A percentile compares a stretch with the other conserved stretches of the same genome.
phyloP scores from a whole-genome alignment of 1,284 basidiomycete genomes.

The Ceratorhiza oryzae-sativae region DNA sequence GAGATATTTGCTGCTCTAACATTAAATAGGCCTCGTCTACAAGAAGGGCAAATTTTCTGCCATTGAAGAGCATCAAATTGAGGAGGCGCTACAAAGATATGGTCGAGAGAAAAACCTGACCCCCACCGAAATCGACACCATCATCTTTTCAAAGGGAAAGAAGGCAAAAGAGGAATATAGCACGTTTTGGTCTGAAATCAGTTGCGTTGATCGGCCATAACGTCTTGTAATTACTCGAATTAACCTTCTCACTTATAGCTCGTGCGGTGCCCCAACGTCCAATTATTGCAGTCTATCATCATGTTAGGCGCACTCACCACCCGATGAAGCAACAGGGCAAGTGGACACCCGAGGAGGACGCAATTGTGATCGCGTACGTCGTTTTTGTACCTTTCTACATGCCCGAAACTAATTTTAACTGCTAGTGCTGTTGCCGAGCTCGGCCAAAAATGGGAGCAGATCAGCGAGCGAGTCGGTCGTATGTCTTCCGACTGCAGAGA shows the following conservation, averaged over 20 bases:
- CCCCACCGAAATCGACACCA: conserved; percentile 48
- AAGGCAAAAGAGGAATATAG: conserved; percentile 60
- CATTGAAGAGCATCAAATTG: conserved; percentile 71
- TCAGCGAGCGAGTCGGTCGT: conserved; percentile 70
- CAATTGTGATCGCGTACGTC: conserved; percentile 64
- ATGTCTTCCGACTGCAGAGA: conserved; percentile 82
- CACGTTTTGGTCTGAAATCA: conserved; percentile 78
- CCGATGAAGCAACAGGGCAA: conserved; percentile 70
- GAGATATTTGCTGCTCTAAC: conserved; percentile 26
- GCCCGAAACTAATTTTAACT: background rate
- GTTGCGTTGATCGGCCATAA: conserved; percentile 54
- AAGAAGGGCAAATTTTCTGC: conserved; percentile 85
- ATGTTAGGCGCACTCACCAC: conserved; percentile 72
- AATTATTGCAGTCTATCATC: conserved; percentile 81
- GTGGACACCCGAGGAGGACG: conserved; percentile 75
- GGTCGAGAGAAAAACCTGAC: conserved; percentile 57
- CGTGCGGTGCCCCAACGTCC: conserved; percentile 72
- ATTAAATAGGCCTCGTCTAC: conserved; percentile 69
- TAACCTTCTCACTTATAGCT: conserved; percentile 55
- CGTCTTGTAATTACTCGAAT: conserved; percentile 1
- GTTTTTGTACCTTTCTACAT: too few species aligned
- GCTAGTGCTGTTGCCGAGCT: conserved; percentile 67
- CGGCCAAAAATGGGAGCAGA: conserved; percentile 81
- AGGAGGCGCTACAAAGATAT: conserved; percentile 68
- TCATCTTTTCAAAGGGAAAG: conserved; percentile 71